Evolutionary conservation across 2,329 filamentous ascomycete genomes (phyloP), one percentile per base, ranked within the genome.

Genomic region (Aspergillus luchuensis): DNA sequence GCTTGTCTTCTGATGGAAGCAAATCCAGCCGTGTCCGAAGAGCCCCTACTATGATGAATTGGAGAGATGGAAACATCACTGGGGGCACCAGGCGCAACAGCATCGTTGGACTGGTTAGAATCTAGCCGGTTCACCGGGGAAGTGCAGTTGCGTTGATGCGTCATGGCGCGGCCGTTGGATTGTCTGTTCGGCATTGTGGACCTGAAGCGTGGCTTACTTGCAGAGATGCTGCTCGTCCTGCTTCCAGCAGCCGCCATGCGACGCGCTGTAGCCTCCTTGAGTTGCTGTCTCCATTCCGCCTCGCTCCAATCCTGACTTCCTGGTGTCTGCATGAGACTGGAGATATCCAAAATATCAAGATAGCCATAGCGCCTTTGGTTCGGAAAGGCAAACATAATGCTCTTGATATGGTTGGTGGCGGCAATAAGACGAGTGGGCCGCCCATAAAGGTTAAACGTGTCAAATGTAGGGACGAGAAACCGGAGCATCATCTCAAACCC

Each of bases 371-470:
- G 86, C 56, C 89, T 87, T 68, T 95, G 88, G 68, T 91, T 91
- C 0, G 95, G 94, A 89, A 99, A 96, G 5, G 93, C 95, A 75
- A 98, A 99, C 95, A 99, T 99, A 66, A 99, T 83, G 59, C 95
- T 96, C 49, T 92, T 87, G 4, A 91, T 83, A 76, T 98, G 93
- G 48, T 93, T 85, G 0, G 91, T 89, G 72, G 96, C 96, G 2
- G 95, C 92, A 36, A 97, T 88, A 48, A 99, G 82, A 63, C 91
- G 88, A 28, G 87, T 90, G 0, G 95, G 95, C 21, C 95, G 89
- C 28, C 95, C 95, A 69, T 99, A 99, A 1, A 99, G 82, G 41
- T 85, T 87, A 75, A 97, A 99, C 0, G 91, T 91, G 74, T 99
- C 95, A 82, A 91, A 99, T 0, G 92, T 91, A 0, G 95, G 95